Base-by-base conservation (phyloP, 805 yeast species). In the Lachancea sp. region DNA sequence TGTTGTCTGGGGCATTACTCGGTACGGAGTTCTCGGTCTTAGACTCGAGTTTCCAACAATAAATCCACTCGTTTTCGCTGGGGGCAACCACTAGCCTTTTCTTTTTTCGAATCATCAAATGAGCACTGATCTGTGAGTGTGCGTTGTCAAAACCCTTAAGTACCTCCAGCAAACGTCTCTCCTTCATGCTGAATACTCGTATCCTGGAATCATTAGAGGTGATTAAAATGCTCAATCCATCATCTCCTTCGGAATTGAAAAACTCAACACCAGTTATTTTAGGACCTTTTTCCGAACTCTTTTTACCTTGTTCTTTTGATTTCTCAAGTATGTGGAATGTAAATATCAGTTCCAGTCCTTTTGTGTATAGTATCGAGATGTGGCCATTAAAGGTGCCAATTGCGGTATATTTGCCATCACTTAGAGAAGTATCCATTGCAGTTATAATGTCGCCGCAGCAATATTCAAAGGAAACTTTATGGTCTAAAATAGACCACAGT, bases 11-110 rank as follows among this genome's bases (percentile, higher is more conserved):
- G 53, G 50, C 55, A 4, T 30, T 23, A 7, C 16, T 23, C 11
- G 29, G 15, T 2, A 19, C 22, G 4, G 39, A 16, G 3, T 11
- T 20, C n/a, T 12, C 21, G 4, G 22, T n/a, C 17, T 49, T 58
- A 4, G 55, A 55, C 31, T 59, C 63, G 17, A 72, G 60, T 41
- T 73, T 71, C 97, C 97, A 90, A 9, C 85, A 64, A 54, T 88
- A 89, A 11, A 84, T 75, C 78, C 88, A 78, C 50, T 84, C 86
- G 62, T 89, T 92, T 56, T 89, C 96, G 9, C 94, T 83, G 0
- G 95, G 95, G 6, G 83, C 70, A 7, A 88, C 71, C 5, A 88
- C 71, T 52, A 74, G 75, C 9, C 63, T 54, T 17, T 48, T 43
- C 15, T 47, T 42, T 9, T 40, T 33, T 26, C 40, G 15, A 8